These are phyloP conservation scores for Harringtonia aguacate DNA, from an alignment of 2,329 filamentous ascomycete genomes.

Conservation along the genomic window DNA sequence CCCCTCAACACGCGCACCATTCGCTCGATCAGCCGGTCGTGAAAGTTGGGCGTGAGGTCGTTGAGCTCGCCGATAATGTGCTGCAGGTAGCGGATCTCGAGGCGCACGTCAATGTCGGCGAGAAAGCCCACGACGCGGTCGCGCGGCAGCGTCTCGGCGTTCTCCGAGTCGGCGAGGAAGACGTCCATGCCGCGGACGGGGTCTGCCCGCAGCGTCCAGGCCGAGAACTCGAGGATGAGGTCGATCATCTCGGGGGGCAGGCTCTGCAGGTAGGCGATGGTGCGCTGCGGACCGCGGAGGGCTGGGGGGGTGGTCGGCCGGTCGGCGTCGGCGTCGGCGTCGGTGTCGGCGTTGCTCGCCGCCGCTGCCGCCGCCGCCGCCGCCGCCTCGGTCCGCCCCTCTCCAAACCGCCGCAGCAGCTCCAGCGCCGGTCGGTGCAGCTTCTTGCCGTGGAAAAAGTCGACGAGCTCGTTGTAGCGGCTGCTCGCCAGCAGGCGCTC, in stretches of 20 bases:
- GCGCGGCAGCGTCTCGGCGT: slow-evolving; percentile 80
- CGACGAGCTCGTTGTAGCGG: slow-evolving; percentile 88
- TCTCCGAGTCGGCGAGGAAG: slow-evolving; percentile 87
- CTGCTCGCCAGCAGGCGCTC: slow-evolving; percentile 82
- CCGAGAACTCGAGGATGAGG: slow-evolving; percentile 80
- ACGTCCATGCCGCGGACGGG: slow-evolving; percentile 79
- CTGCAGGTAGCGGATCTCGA: slow-evolving; percentile 78
- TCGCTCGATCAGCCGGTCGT: slow-evolving; percentile 71
- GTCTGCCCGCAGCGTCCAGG: slow-evolving; percentile 70
- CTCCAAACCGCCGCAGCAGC: slow-evolving; percentile 71
- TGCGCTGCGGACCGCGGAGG: slow-evolving; percentile 72
- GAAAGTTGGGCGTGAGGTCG: slow-evolving; percentile 75
- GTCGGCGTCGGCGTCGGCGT: not conserved
- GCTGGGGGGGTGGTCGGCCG: slow-evolving; percentile 19
- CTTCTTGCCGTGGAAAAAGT: slow-evolving; percentile 93
- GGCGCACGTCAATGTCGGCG: slow-evolving; percentile 51
- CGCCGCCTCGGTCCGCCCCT: slow-evolving; percentile 26
- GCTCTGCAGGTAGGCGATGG: slow-evolving; percentile 81
- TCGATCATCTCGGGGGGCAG: slow-evolving; percentile 81
- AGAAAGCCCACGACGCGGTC: slow-evolving; percentile 67
- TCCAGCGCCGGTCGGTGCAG: slow-evolving; percentile 81
- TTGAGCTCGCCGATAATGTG: slow-evolving; percentile 83
- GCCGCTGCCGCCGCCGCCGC: slow-evolving; percentile 11
- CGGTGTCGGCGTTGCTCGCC: not conserved
- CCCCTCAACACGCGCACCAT: slow-evolving; percentile 46